These are phyloP conservation scores for Lophium mytilinum DNA, from an alignment of 495 filamentous ascomycete species.

Conservation along the genomic window DNA sequence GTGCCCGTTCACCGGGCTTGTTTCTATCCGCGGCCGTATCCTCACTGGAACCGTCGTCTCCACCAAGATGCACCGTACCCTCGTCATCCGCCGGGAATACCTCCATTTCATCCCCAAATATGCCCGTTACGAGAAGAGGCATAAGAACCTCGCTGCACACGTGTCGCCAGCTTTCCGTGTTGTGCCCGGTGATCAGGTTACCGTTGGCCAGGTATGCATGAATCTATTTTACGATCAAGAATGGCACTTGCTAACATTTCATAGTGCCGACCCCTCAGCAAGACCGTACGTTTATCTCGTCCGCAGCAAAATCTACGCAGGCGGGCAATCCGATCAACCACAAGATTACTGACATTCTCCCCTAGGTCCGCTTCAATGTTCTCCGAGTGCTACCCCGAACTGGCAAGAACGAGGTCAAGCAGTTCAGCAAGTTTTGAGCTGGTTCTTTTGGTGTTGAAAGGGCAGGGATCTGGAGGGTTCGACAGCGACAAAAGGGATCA, in stretches of 20 bases:
- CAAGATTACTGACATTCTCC: neutral
- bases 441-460: neutral
- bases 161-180: slow-evolving; percentile 99
- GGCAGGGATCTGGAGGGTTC: neutral
- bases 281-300: slow-evolving; percentile 68
- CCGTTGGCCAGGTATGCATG: slow-evolving; percentile 54
- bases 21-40: slow-evolving; percentile 99
- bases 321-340: neutral
- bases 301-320: neutral
- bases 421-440: slow-evolving; percentile 91
- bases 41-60: slow-evolving; percentile 96
- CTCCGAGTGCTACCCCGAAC: slow-evolving; percentile 93
- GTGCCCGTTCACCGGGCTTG: slow-evolving; percentile 97
- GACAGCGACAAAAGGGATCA: too few relatives aligned
- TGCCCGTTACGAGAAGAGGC: slow-evolving; percentile 97
- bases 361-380: slow-evolving; percentile 95
- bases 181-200: slow-evolving; percentile 97
- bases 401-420: slow-evolving; percentile 85
- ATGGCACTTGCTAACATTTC: too few relatives aligned
- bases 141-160: slow-evolving; percentile 99
- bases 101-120: slow-evolving; percentile 99
- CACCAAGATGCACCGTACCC: slow-evolving; percentile 99
- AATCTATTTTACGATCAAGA: too few relatives aligned
- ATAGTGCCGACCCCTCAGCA: slow-evolving; percentile 95
- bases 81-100: slow-evolving; percentile 99